Percentiles rank a stretch among this genome's conserved stretches.
Evolutionary conservation across 768 basidiomycete genomes (phyloP).

Genomic region (Auricularia sp.): DNA sequence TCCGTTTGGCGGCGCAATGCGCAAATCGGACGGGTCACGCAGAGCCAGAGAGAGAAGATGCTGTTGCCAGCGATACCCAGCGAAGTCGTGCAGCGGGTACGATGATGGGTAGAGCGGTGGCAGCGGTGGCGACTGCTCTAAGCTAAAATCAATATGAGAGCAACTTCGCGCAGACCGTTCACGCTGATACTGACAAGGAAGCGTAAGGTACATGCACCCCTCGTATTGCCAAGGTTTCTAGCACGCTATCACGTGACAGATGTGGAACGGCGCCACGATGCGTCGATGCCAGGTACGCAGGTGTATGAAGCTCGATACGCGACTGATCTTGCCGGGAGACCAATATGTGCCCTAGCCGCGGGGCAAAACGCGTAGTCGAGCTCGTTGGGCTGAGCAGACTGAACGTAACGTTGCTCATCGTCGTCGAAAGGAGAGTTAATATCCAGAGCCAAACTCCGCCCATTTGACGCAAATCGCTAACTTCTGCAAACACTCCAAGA

Average conservation of each 20-base stretch:
- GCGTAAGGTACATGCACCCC: constrained; percentile 73
- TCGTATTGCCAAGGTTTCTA: constrained; percentile 36
- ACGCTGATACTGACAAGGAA: constrained; percentile 45
- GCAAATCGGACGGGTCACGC: constrained; percentile 53
- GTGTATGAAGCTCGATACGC: constrained; percentile 41
- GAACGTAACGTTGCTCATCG: not conserved
- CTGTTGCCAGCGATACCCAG: constrained; percentile 40
- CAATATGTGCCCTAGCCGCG: not conserved
- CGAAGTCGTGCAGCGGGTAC: constrained; percentile 52
- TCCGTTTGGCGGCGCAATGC: constrained; percentile 67
- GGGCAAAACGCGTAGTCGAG: not conserved
- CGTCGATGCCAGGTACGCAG: constrained; percentile 50
- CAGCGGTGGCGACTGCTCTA: constrained; percentile 58
- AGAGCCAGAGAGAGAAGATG: constrained; percentile 52
- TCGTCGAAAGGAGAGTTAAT: too few relatives aligned
- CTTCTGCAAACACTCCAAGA: too few relatives aligned
- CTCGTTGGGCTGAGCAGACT: not conserved
- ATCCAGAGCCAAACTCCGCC: too few relatives aligned
- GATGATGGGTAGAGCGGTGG: constrained; percentile 48
- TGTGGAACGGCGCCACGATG: constrained; percentile 70
- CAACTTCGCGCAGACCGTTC: constrained; percentile 9
- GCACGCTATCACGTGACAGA: constrained; percentile 53
- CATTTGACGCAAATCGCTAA: too few relatives aligned
- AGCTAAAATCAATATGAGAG: constrained; percentile 25
- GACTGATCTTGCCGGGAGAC: constrained; percentile 5